Conservation (phyloP, 2,329 filamentous ascomycete species). For the Akanthomyces uredinophilus region DNA sequence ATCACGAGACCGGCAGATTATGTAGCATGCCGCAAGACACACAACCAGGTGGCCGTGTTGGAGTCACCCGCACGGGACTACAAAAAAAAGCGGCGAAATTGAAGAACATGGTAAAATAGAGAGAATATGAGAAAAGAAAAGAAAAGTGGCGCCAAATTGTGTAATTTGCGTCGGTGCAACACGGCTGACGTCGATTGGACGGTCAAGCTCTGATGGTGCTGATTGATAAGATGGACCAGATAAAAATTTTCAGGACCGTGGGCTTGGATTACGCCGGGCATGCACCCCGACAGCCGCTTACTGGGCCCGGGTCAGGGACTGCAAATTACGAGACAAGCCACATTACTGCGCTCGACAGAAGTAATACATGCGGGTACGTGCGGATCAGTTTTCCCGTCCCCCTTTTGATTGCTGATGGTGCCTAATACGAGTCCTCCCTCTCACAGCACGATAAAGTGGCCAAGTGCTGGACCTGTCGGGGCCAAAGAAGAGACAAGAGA, state of each 20-base stretch:
- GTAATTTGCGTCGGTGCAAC: background rate
- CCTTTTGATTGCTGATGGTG: background rate
- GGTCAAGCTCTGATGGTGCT: background rate
- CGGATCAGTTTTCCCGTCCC: background rate
- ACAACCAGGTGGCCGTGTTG: background rate
- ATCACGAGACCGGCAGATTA: conserved; percentile 9
- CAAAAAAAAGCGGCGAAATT: background rate
- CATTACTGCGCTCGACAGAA: background rate
- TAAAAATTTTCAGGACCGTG: background rate
- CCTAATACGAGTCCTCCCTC: background rate
- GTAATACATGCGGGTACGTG: background rate
- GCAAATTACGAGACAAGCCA: conserved; percentile 12
- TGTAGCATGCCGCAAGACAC: background rate
- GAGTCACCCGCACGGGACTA: too few relatives aligned
- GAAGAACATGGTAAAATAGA: background rate
- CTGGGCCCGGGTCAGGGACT: background rate
- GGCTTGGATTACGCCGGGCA: background rate
- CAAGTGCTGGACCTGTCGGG: background rate
- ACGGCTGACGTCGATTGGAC: background rate
- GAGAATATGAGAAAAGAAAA: too few relatives aligned
- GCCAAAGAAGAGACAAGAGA: background rate
- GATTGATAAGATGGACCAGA: conserved; percentile 15
- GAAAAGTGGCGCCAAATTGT: background rate
- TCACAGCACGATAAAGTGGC: background rate
- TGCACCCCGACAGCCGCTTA: background rate